These are phyloP conservation scores for Dichotomopilus funicola DNA, from an alignment of 2,329 filamentous ascomycete species.

Conservation along the genomic window DNA sequence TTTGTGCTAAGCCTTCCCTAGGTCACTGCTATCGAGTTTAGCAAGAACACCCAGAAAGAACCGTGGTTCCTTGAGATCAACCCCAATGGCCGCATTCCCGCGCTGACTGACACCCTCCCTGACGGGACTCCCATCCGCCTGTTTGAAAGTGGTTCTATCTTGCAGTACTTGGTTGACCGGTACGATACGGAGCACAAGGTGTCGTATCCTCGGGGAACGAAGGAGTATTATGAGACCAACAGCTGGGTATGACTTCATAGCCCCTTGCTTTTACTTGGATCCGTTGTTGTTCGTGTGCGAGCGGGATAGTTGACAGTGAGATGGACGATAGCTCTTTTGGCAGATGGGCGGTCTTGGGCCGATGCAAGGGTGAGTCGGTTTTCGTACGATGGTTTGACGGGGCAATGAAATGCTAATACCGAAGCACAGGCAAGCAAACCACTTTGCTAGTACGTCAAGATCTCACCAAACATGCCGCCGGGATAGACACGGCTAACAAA, in stretches of 20 bases:
- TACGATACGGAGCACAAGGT: slow-evolving; percentile 81
- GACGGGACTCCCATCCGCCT: slow-evolving; percentile 68
- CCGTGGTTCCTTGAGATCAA: slow-evolving; percentile 88
- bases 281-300: background rate
- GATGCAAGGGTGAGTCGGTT: slow-evolving; percentile 55
- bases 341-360: slow-evolving; percentile 77
- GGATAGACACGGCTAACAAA: background rate
- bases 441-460: slow-evolving; percentile 57
- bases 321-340: slow-evolving; percentile 36
- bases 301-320: background rate
- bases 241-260: slow-evolving; percentile 55
- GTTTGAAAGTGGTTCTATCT: slow-evolving; percentile 78
- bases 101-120: slow-evolving; percentile 69
- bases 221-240: slow-evolving; percentile 72
- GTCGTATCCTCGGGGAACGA: slow-evolving; percentile 64
- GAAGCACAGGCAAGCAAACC: slow-evolving; percentile 58
- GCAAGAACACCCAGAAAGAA: slow-evolving; percentile 32
- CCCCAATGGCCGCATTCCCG: slow-evolving; percentile 87
- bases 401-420: slow-evolving; percentile 2
- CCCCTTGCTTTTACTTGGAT: background rate
- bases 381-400: background rate
- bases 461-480: background rate
- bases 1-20: slow-evolving; percentile 17
- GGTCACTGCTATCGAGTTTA: slow-evolving; percentile 59
- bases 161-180: slow-evolving; percentile 75